Evolutionary conservation across 2,329 filamentous ascomycete genomes (phyloP), one percentile per base, ranked within the genome.

Genomic region (Epichloe scottii): DNA sequence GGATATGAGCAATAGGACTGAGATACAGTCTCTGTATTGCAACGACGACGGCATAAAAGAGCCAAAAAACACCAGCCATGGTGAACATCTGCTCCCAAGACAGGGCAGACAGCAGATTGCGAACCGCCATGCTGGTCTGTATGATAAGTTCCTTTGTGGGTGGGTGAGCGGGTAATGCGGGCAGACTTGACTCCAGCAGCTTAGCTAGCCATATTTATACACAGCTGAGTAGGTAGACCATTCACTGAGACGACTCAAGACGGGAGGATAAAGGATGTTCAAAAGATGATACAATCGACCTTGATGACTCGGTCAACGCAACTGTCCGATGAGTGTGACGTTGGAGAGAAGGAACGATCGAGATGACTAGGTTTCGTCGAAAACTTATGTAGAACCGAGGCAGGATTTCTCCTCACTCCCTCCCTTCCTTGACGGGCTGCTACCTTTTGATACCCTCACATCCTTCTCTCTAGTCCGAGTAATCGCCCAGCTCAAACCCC

Each of bases 1-100:
- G 68, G 44, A 71, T 63, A 49, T 63, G 60, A 45, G 67, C 60
- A 38, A 70, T 60, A 11, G 68, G 67, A 51, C 68, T 69, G 49
- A 70, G 58, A 57, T 61, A 68, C 23, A 70, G 55, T 47, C 68
- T 58, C 48, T 59, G 58, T 49, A 66, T 54, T 11, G 60, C 59
- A 34, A 68, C 53, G 49, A 54, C 53, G 23, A 59, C 52, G 40
- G 59, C 53, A 45, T 66, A 68, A 51, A 62, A 50, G 41, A 65
- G 46, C 61, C 63, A 65, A 50, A 60, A 14, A 12, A 53, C 58
- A 12, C 57, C 46, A 30, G 60, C 51, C 33, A 63, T 53, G 51
- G 55, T 61, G 42, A 48, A 48, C 19, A 60, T 54, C 49, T 64
- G 60, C 48, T 58, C 51, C 61, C 59, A 62, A 23, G 54, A 55